Base-by-base conservation (phyloP, 2,329 filamentous ascomycete genomes). In the Calonectria leucothoes region DNA sequence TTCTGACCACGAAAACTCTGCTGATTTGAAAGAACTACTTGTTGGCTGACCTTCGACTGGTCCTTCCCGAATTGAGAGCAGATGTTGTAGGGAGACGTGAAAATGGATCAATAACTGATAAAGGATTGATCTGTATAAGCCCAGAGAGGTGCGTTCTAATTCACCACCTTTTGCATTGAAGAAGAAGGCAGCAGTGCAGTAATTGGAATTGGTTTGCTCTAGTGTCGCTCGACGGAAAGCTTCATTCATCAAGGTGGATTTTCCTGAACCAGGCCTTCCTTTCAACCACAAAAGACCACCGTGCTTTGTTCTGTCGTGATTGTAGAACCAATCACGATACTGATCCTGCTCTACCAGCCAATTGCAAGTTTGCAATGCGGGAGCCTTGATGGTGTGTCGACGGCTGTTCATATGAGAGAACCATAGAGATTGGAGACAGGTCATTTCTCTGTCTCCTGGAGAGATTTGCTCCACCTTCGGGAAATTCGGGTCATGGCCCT, bases 191-290 rank as follows among this genome's bases (percentile, higher is more conserved):
- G 67, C 73, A 3, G 63, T 49, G 20, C 27, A 20, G 6, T 51
- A 59, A 2, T 33, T 45, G 7, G 48, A 25, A 3, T n/a, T 12
- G 4, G 4, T n/a, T n/a, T 65, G 42, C 2, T n/a, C 14, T 1
- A 25, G 23, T 3, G 33, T 20, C 6, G 61, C 59, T 17, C 37
- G 52, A 8, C 59, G 69, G 27, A 71, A 70, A 11, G 65, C 67
- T 14, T 77, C 71, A 7, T 71, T 75, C 66, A 74, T 72, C 31
- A 74, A 27, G 0, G 57, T 66, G 3, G 73, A 76, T 31, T 76
- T 75, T 10, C 73, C 73, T 1, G 63, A 25, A 0, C 73, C 75
- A 20, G 71, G 70, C 6, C 75, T 75, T 7, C 75, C 73, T 3
- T 72, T 74, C 1, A 76, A 33, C 11, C 37, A 39, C 3, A 76